These are phyloP conservation scores for Ceratocystis colombiana DNA, from an alignment of 2,329 filamentous ascomycete species.

Conservation along the genomic window DNA sequence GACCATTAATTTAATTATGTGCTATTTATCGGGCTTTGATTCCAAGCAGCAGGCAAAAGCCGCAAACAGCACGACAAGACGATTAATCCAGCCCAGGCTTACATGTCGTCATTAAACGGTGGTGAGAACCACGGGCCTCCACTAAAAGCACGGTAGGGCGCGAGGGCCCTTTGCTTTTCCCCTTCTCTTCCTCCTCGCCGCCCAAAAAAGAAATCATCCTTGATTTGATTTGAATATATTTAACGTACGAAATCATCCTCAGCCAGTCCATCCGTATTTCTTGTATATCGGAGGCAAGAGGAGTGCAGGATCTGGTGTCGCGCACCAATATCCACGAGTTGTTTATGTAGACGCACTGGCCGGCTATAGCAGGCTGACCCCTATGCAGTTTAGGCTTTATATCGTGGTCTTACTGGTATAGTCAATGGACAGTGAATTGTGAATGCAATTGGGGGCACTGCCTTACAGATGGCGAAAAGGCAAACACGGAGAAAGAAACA, in stretches of 20 bases:
- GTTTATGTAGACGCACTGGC: constrained; percentile 5
- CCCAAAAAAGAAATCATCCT: neutral
- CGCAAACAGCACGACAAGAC: neutral
- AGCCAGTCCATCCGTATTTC: neutral
- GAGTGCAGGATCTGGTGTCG: neutral
- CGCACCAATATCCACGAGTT: neutral
- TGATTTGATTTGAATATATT: too few relatives aligned
- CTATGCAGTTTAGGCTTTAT: neutral
- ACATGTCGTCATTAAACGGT: constrained; percentile 11
- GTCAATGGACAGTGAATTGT: neutral
- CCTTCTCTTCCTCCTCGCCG: neutral
- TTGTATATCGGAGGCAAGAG: neutral
- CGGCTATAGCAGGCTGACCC: neutral
- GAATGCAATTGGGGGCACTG: neutral
- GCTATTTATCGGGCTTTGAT: neutral
- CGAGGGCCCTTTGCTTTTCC: neutral
- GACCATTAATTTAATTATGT: neutral
- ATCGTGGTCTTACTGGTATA: constrained; percentile 1
- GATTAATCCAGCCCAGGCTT: neutral
- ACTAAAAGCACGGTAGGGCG: constrained; percentile 1
- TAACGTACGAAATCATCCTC: neutral
- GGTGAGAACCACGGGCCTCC: constrained; percentile 1
- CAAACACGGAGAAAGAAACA: neutral
- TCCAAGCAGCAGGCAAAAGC: neutral
- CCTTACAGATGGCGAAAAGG: neutral